Evolutionary conservation across 2,329 filamentous ascomycete genomes (phyloP).

Genomic region (Beauveria caledonica): DNA sequence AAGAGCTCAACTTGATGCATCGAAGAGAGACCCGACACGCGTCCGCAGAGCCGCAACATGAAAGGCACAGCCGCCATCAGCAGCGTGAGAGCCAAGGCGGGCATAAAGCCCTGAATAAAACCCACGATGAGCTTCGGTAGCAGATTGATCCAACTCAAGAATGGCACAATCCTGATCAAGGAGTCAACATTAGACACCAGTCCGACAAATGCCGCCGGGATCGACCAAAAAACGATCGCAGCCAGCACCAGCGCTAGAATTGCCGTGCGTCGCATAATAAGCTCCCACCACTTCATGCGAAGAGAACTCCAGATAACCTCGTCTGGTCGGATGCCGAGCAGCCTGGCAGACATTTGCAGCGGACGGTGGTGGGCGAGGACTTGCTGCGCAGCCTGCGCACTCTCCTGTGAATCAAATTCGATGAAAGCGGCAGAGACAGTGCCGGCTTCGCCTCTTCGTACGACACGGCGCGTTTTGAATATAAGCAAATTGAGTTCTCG

Average conservation of each 20-base stretch:
- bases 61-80: slow-evolving; percentile 82
- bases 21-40: slow-evolving; percentile 10
- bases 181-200: slow-evolving; percentile 75
- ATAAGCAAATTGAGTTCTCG: slow-evolving; percentile 33
- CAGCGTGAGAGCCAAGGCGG: slow-evolving; percentile 67
- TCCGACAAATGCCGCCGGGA: slow-evolving; percentile 71
- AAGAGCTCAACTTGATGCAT: slow-evolving; percentile 67
- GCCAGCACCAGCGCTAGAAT: slow-evolving; percentile 65
- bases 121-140: slow-evolving; percentile 25
- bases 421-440: slow-evolving; percentile 77
- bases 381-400: slow-evolving; percentile 82
- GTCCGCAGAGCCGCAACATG: slow-evolving; percentile 52
- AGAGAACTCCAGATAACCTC: slow-evolving; percentile 88
- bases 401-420: slow-evolving; percentile 74
- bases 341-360: slow-evolving; percentile 77
- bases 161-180: slow-evolving; percentile 53
- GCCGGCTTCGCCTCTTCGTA: slow-evolving; percentile 60
- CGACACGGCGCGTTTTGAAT: slow-evolving; percentile 63
- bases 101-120: slow-evolving; percentile 70
- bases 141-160: slow-evolving; percentile 1
- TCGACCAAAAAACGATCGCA: slow-evolving; percentile 80
- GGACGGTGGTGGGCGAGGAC: slow-evolving; percentile 79
- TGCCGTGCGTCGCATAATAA: slow-evolving; percentile 61
- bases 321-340: slow-evolving; percentile 70
- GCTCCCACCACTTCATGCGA: slow-evolving; percentile 78